Evolutionary conservation across 768 basidiomycete genomes (phyloP).

Genomic region (Dioszegia aurantiaca): DNA sequence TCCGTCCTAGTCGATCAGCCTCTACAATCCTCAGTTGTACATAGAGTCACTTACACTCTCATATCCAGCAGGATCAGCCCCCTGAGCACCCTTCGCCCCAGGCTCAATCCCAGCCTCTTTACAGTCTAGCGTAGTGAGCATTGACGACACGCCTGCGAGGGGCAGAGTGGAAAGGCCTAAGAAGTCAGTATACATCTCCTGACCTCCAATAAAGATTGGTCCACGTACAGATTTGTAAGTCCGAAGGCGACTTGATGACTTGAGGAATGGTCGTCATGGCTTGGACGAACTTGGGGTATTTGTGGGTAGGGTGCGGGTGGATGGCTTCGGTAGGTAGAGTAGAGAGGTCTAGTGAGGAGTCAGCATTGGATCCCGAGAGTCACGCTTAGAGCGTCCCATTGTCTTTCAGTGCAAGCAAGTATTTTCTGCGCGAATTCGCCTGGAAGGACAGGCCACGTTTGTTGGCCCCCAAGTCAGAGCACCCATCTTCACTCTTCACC

Average conservation of each 20-base stretch:
- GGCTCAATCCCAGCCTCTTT: conserved; percentile 26
- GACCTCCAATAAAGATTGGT: not conserved
- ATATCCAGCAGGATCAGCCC: conserved; percentile 41
- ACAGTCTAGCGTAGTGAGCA: conserved; percentile 41
- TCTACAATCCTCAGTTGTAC: too few species aligned
- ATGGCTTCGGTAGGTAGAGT: conserved; percentile 26
- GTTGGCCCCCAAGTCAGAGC: too few species aligned
- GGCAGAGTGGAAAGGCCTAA: conserved; percentile 44
- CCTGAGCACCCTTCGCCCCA: conserved; percentile 26
- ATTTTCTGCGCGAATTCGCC: too few species aligned
- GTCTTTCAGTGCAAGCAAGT: too few species aligned
- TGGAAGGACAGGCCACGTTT: conserved; percentile 20
- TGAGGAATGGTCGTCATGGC: conserved; percentile 35
- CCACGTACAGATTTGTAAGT: conserved; percentile 47
- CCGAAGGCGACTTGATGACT: conserved; percentile 43
- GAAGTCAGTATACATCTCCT: not conserved
- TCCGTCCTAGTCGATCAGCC: conserved; percentile 25
- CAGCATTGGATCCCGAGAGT: too few species aligned
- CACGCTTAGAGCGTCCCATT: too few species aligned
- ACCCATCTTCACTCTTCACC: too few species aligned
- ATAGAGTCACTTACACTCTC: conserved; percentile 32
- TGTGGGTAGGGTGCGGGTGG: conserved; percentile 48
- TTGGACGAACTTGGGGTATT: conserved; percentile 50
- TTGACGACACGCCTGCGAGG: conserved; percentile 35
- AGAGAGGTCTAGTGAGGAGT: too few species aligned